Conservation (phyloP, 2,329 filamentous ascomycete genomes). For the Scleromitrula shiraiana region DNA sequence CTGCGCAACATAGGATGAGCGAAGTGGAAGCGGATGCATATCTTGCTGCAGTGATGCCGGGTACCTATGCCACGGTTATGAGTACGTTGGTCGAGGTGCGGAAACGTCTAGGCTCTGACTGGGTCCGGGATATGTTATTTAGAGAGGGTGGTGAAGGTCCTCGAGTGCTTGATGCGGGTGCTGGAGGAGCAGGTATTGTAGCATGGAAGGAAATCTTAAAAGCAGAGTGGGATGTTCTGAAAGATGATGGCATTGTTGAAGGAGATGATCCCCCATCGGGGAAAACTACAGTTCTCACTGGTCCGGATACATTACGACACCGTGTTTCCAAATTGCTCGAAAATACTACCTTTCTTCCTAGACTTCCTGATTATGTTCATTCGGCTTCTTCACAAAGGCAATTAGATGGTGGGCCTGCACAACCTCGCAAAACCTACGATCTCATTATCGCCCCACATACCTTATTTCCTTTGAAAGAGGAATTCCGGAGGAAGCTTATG, state of each 20-base stretch:
- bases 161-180: constrained; percentile 65
- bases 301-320: constrained; percentile 64
- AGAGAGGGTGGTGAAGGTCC: constrained; percentile 48
- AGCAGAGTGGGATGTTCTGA: constrained; percentile 72
- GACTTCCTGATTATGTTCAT: constrained; percentile 79
- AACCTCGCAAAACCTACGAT: constrained; percentile 72
- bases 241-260: constrained; percentile 38
- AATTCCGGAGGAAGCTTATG: constrained; percentile 67
- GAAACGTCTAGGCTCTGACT: constrained; percentile 61
- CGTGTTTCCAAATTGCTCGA: constrained; percentile 71
- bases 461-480: constrained; percentile 67
- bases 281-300: constrained; percentile 74
- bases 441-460: constrained; percentile 84
- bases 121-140: constrained; percentile 57
- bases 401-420: constrained; percentile 48
- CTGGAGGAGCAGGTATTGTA: constrained; percentile 62
- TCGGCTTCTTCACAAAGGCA: constrained; percentile 51
- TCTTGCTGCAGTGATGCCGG: constrained; percentile 61
- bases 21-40: constrained; percentile 71
- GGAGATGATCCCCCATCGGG: constrained; percentile 51
- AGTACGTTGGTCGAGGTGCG: constrained; percentile 65
- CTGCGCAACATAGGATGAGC: constrained; percentile 58
- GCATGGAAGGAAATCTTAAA: constrained; percentile 72
- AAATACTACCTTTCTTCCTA: constrained; percentile 85
- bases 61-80: constrained; percentile 59